phyloP scores from a whole-genome alignment of 2,329 filamentous ascomycete species.

The Colletotrichum godetiae region DNA sequence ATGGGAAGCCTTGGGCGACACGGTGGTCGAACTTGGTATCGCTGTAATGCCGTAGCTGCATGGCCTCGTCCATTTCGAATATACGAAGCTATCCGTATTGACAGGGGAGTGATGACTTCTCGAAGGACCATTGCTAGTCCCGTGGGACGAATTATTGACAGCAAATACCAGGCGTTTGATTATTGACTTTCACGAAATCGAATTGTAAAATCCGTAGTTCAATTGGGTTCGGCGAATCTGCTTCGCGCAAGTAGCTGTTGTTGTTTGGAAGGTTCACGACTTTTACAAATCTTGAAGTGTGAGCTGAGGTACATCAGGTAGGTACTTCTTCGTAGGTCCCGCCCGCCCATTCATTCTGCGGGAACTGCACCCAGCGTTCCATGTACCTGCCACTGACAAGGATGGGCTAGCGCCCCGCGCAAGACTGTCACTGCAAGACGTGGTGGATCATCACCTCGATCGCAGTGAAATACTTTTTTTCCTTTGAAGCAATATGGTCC shows the following conservation, averaged over 20 bases:
- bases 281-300: not conserved
- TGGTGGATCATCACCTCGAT: not conserved
- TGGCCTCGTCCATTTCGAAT: slow-evolving; percentile 40
- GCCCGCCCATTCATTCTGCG: not conserved
- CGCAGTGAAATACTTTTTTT: not conserved
- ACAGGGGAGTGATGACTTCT: not conserved
- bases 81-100: slow-evolving; percentile 30
- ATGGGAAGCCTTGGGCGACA: slow-evolving; percentile 68
- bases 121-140: slow-evolving; percentile 20
- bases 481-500: not conserved
- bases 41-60: slow-evolving; percentile 60
- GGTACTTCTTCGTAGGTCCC: not conserved
- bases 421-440: not conserved
- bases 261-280: slow-evolving; percentile 11
- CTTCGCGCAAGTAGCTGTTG: not conserved
- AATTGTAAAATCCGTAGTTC: not conserved
- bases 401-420: not conserved
- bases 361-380: not conserved
- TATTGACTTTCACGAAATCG: not conserved
- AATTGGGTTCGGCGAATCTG: not conserved
- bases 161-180: not conserved
- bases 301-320: not conserved
- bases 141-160: not conserved
- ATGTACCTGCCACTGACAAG: not conserved
- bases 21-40: slow-evolving; percentile 68